Base-by-base conservation (phyloP, 331 rosid genomes). In the Erythrophleum ivorense region DNA sequence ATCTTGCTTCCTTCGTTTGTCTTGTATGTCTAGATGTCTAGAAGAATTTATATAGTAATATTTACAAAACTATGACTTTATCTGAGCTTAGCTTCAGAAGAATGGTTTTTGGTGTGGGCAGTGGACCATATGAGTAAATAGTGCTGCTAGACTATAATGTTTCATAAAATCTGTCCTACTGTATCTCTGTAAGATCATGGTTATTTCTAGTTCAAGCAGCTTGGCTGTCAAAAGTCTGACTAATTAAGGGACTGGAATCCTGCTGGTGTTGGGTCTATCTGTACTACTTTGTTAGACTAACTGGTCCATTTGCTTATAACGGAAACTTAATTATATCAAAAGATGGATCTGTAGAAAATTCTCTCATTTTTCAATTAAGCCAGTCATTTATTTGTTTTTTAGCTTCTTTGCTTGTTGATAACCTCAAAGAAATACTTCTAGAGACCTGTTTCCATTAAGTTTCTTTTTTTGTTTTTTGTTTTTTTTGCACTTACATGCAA, bases 151-250 rank as follows among this genome's bases (percentile, higher is more conserved):
- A 12, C 24, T 18, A 67, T 18, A 16, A 41, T 41, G 3, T 43
- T 19, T 43, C 10, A 45, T 68, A 19, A 43, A n/a, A 52, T 45
- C 38, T 58, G 52, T 14, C 48, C 50, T 68, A 40, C 54, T 36
- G 19, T 31, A 3, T 75, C 49, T 50, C 54, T 24, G 46, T 54
- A 54, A 65, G 73, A 34, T 38, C 46, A 24, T 18, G 46, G 19
- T 84, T 66, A 38, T 78, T 41, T 78, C 80, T 43, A 71, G 65
- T 62, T 50, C 73, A 72, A 65, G 55, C 15, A 7, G 70, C 12
- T 24, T 53, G 49, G 76, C 38, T 11, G 58, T 45, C 64, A 24
- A 18, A 24, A 24, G 29, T 69, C 48, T 65, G 64, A 60, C 55
- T 57, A 74, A 10, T 19, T 53, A 33, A 34, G 18, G 49, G 72